phyloP scores from a whole-genome alignment of 257 asterid species.

The Gardenia jasminoides region DNA sequence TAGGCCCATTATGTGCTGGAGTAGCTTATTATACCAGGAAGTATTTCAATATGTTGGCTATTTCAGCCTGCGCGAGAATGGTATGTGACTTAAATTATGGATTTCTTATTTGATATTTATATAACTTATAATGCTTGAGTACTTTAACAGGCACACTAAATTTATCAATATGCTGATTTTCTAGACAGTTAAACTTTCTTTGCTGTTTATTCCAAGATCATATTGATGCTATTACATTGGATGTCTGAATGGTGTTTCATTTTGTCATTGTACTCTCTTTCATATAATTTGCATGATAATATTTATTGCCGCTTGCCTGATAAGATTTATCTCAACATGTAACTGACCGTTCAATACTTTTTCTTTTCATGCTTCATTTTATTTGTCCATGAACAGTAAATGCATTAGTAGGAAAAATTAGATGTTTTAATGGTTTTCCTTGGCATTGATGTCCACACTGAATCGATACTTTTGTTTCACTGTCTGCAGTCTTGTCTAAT shows the following conservation, averaged over 20 bases:
- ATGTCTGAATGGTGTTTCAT: background rate
- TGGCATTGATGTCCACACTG: too few species aligned
- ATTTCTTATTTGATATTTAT: background rate
- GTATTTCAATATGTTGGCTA: slow-evolving; percentile 69
- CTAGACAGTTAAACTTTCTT: background rate
- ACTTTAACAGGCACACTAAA: background rate
- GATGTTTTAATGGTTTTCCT: background rate
- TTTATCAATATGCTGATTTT: background rate
- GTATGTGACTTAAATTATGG: slow-evolving; percentile 33
- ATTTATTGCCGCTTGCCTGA: too few species aligned
- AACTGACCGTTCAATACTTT: background rate
- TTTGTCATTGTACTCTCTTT: background rate
- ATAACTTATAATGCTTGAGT: background rate
- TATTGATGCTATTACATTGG: background rate
- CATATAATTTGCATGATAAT: background rate
- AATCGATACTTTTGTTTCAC: background rate
- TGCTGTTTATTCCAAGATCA: background rate
- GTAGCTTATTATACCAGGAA: slow-evolving; percentile 61
- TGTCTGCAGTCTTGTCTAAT: background rate
- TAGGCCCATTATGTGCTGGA: slow-evolving; percentile 86
- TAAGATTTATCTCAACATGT: background rate
- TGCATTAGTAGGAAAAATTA: background rate
- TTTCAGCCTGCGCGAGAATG: slow-evolving; percentile 82
- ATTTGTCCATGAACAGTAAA: background rate
- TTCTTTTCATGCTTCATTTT: background rate